These are phyloP conservation scores for Scheffersomyces illinoinensis DNA, from an alignment of 1,139 yeast species.

Conservation along the genomic window DNA sequence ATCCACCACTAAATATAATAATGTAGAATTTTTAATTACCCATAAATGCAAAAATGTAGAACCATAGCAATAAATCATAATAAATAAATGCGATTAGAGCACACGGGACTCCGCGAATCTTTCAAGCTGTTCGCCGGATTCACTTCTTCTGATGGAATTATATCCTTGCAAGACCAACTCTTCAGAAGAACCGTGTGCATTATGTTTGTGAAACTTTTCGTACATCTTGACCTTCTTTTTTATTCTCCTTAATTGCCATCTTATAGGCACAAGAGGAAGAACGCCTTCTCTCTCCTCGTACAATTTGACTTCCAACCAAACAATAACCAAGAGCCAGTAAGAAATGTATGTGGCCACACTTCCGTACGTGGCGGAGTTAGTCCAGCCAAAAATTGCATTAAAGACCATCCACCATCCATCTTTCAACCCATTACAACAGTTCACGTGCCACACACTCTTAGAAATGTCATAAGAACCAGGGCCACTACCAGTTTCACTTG, in stretches of 20 bases:
- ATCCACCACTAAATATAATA: neutral
- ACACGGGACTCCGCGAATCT: neutral
- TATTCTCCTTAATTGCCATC: conserved; percentile 25
- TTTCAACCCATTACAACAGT: conserved; percentile 48
- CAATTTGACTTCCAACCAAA: conserved; percentile 20
- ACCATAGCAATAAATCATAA: neutral
- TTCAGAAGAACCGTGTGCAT: neutral
- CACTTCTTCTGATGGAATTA: neutral
- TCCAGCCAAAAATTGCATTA: conserved; percentile 50
- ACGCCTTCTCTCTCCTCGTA: conserved; percentile 34
- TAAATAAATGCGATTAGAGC: neutral
- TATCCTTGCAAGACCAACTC: neutral
- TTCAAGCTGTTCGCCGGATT: neutral
- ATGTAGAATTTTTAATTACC: neutral
- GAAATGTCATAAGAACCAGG: conserved; percentile 49
- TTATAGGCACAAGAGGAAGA: conserved; percentile 28
- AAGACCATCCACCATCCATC: conserved; percentile 53
- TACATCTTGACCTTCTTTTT: conserved; percentile 18
- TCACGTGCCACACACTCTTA: conserved; percentile 50
- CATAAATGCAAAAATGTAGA: neutral
- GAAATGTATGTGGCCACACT: conserved; percentile 39
- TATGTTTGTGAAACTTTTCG: conserved; percentile 5
- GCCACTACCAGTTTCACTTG: conserved; percentile 49
- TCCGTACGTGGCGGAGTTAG: conserved; percentile 50
- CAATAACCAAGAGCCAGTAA: conserved; percentile 38